Base-by-base conservation (phyloP, 345 rosid genomes). In the Hibiscus trionum region DNA sequence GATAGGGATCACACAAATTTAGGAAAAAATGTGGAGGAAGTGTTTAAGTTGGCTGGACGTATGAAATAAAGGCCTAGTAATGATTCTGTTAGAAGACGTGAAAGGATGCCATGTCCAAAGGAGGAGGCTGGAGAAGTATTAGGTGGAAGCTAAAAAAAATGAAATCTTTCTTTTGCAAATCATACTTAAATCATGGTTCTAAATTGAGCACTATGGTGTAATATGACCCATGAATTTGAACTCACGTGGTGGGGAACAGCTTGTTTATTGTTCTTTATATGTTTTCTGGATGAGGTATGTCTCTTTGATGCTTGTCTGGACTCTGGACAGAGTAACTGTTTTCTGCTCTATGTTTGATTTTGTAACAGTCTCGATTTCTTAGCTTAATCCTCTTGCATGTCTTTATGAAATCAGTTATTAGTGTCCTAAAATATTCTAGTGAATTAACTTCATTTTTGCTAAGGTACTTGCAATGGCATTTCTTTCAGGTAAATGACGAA, bases 401-500 rank as follows among this genome's bases (percentile, higher is more conserved):
- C 57, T 52, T 52, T 64, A 15, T 5, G 2, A 42, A 42, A 11
- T 42, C 69, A 65, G 70, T 29, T 46, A n/a, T 46, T 46, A 6
- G 11, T 19, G 5, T 66, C 70, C 70, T 66, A 9, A 44, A 66
- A 6, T 63, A 14, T 46, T 44, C 56, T 46, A n/a, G 35, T 24
- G 19, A 24, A 46, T 24, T 66, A 24, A 24, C 61, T 55, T 60
- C 21, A 67, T 71, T 47, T 29, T 27, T 62, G 10, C 70, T 83
- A 44, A 53, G 72, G 72, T 78, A 49, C 57, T 63, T 52, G 55
- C 75, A 33, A 44, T 77, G 70, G 67, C 72, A 72, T 74, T 68
- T 77, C 79, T n/a, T 9, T 69, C 86, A 95, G 98, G 97, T 95
- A 58, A 90, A 89, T 70, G 98, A 95, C 61, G 98, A 95, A 66